Conservation (phyloP, 2,329 filamentous ascomycete species). For the Camillea tinctor region DNA sequence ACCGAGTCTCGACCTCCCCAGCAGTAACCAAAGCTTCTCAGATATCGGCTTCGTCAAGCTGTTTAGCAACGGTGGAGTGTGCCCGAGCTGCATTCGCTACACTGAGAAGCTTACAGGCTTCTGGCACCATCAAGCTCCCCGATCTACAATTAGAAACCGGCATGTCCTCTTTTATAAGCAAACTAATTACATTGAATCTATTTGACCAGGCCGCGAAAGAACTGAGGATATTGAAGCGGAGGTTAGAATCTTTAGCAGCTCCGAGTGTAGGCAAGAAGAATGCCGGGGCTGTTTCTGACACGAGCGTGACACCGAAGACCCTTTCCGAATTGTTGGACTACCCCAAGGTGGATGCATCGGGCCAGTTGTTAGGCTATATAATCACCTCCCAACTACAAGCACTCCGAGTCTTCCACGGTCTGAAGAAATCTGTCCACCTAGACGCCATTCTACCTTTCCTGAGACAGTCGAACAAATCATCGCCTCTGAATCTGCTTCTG, state of each 20-base stretch:
- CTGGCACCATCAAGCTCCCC: constrained; percentile 53
- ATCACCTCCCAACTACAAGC: constrained; percentile 64
- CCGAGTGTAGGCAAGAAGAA: constrained; percentile 33
- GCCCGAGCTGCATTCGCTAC: constrained; percentile 65
- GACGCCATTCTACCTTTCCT: constrained; percentile 59
- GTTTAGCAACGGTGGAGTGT: constrained; percentile 65
- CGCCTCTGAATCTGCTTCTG: constrained; percentile 58
- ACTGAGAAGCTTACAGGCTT: constrained; percentile 57
- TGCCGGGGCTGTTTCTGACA: constrained; percentile 30
- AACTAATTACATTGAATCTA: constrained; percentile 62
- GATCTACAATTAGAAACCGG: constrained; percentile 70
- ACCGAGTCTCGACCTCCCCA: constrained; percentile 58
- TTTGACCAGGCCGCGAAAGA: constrained; percentile 70
- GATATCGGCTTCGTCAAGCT: constrained; percentile 34
- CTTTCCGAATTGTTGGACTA: constrained; percentile 64
- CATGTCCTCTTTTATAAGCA: constrained; percentile 67
- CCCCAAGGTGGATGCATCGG: constrained; percentile 41
- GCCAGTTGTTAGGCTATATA: constrained; percentile 52
- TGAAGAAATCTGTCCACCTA: constrained; percentile 58
- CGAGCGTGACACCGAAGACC: constrained; percentile 40
- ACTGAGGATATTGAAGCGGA: constrained; percentile 62
- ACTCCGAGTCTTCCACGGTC: constrained; percentile 60
- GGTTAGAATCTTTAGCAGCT: constrained; percentile 47
- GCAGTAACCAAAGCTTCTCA: constrained; percentile 36
- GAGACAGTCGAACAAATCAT: constrained; percentile 49